These are phyloP conservation scores for Mortierella antarctica DNA, from an alignment of 192 early-diverging fungal genomes.

Conservation along the genomic window DNA sequence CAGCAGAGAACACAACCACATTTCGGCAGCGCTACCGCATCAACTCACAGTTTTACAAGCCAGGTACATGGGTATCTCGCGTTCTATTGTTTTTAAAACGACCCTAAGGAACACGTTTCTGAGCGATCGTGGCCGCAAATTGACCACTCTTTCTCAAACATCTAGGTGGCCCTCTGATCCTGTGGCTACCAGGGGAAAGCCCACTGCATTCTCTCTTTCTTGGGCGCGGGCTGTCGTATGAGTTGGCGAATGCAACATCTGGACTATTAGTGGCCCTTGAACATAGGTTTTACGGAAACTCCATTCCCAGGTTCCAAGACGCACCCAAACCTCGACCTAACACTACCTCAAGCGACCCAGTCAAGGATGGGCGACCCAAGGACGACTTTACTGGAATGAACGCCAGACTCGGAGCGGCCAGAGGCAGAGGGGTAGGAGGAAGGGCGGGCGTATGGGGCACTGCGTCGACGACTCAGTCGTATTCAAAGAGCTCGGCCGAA, in stretches of 20 bases:
- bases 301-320: slow-evolving; percentile 54
- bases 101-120: background rate
- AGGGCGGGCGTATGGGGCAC: no score
- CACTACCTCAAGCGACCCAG: background rate
- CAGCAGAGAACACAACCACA: background rate
- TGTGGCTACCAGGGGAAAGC: slow-evolving; percentile 44
- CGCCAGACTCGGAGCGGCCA: no score
- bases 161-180: slow-evolving; percentile 38
- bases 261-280: slow-evolving; percentile 72
- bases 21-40: slow-evolving; percentile 41
- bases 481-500: background rate
- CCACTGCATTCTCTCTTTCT: slow-evolving; percentile 35
- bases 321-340: background rate
- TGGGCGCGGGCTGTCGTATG: slow-evolving; percentile 36
- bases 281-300: slow-evolving; percentile 75
- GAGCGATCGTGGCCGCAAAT: background rate
- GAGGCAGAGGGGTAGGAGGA: no score
- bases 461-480: background rate
- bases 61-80: slow-evolving; percentile 13
- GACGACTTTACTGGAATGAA: no score
- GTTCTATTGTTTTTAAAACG: background rate
- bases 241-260: slow-evolving; percentile 65
- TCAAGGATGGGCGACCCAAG: background rate
- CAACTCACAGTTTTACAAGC: slow-evolving; percentile 42
- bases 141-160: background rate